Evolutionary conservation across 345 rosid species (phyloP).

Genomic region (Eucalyptus polyanthemos): DNA sequence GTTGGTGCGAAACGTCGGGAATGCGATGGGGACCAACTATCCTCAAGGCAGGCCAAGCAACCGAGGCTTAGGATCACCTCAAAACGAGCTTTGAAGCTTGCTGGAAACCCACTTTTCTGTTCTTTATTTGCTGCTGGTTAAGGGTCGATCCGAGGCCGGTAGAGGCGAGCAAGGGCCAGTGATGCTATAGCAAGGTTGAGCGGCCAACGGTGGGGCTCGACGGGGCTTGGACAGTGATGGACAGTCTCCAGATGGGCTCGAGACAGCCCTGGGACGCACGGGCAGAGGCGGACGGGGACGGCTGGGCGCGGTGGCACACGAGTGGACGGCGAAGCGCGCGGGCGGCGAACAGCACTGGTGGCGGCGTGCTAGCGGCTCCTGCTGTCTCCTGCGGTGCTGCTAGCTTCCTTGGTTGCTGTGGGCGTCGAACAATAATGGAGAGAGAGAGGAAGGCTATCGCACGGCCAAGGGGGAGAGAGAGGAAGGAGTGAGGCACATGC

Average conservation of each 20-base stretch:
- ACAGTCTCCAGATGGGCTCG: accelerated
- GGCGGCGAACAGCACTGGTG: accelerated
- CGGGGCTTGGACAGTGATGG: accelerated
- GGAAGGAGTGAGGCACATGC: no score
- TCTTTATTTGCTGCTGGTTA: accelerated
- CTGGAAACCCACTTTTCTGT: no score
- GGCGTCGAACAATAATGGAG: accelerated
- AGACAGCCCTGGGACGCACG: accelerated
- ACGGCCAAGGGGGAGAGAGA: no score
- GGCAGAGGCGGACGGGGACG: accelerated
- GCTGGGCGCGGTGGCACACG: accelerated
- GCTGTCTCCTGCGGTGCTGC: accelerated
- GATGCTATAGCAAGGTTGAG: accelerated
- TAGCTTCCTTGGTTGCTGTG: no score
- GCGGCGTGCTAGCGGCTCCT: no score
- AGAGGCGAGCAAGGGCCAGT: accelerated
- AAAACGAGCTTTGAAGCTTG: no score
- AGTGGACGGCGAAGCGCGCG: accelerated
- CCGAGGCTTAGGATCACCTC: accelerated
- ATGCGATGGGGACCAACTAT: accelerated
- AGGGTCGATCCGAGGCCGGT: no score
- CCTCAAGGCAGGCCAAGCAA: no score
- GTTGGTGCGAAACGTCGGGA: accelerated
- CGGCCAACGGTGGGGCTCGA: no score
- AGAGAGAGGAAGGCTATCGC: no score